Evolutionary conservation across 2,329 filamentous ascomycete genomes (phyloP).

Genomic region (Penicillium sp.): DNA sequence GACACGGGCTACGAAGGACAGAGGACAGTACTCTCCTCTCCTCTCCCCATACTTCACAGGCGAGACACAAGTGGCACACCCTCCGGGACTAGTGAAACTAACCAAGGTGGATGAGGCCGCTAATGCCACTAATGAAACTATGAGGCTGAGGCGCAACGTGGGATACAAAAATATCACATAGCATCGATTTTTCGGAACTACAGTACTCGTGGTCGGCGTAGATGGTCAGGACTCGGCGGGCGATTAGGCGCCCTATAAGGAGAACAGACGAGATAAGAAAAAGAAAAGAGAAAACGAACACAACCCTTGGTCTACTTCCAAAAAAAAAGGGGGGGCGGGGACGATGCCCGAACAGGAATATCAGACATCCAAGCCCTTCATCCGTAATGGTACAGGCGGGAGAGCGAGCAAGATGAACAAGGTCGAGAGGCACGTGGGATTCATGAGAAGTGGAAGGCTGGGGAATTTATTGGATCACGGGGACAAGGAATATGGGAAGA

Average conservation of each 20-base stretch:
- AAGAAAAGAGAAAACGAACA: not conserved
- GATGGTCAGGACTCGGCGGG: conserved; percentile 1
- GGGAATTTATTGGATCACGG: not conserved
- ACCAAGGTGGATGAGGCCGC: not conserved
- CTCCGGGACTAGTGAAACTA: conserved; percentile 2
- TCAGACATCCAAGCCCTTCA: conserved; percentile 15
- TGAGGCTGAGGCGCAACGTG: not conserved
- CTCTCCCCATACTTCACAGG: too few species aligned
- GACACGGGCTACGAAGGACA: not conserved
- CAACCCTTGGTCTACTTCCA: conserved; percentile 19
- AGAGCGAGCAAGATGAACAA: conserved; percentile 1
- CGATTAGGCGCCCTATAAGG: conserved; percentile 1
- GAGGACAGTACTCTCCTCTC: not conserved
- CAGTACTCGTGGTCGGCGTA: conserved; percentile 3
- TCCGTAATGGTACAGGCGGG: conserved; percentile 25
- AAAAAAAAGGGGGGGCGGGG: not conserved
- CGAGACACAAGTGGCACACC: not conserved
- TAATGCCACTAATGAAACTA: conserved; percentile 1
- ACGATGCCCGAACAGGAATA: conserved; percentile 2
- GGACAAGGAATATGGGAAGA: not conserved
- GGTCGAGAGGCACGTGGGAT: not conserved
- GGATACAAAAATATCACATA: conserved; percentile 2
- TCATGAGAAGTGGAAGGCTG: conserved; percentile 2
- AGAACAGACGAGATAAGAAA: not conserved
- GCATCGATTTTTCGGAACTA: conserved; percentile 4